Conservation (phyloP, 352 stramenopile species). For the Pythium brassicae region DNA sequence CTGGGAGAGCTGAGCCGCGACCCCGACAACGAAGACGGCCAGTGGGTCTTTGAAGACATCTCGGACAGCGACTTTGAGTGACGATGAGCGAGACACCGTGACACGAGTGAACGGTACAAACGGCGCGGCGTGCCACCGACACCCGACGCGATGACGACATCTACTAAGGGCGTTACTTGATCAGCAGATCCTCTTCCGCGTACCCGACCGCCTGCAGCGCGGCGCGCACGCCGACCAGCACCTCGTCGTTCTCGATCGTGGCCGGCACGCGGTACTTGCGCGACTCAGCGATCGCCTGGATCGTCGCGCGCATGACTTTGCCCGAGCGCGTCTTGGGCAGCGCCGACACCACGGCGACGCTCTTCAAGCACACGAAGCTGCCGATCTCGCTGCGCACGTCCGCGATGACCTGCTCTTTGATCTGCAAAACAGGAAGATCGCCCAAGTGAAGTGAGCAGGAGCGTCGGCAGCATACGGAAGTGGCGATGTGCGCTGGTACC, state of each 20-base stretch:
- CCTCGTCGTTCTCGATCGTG: conserved; percentile 39
- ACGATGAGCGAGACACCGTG: background rate
- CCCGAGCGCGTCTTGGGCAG: conserved; percentile 29
- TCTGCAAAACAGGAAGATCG: conserved; percentile 3
- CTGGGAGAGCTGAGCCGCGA: conserved; percentile 12
- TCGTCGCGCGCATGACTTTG: conserved; percentile 33
- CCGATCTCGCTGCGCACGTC: conserved; percentile 23
- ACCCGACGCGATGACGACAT: conserved; percentile 3
- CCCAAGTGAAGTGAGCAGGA: background rate
- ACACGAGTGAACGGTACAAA: background rate
- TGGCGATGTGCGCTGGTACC: background rate
- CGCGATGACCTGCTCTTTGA: conserved; percentile 19
- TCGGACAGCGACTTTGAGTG: conserved; percentile 66
- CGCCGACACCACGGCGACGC: conserved; percentile 18
- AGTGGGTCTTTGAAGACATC: conserved; percentile 59
- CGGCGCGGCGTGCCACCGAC: background rate
- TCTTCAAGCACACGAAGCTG: conserved; percentile 30
- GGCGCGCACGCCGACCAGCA: conserved; percentile 21
- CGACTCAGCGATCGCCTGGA: conserved; percentile 34
- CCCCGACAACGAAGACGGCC: conserved; percentile 8
- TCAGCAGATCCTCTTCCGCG: conserved; percentile 17
- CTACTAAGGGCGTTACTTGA: conserved; percentile 8
- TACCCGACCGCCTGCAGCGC: conserved; percentile 32
- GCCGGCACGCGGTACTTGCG: conserved; percentile 29
- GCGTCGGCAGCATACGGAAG: background rate